Evolutionary conservation across 1,284 basidiomycete genomes (phyloP), one percentile per base, ranked within the genome.

Genomic region (Tetrapyrgos nigripes): DNA sequence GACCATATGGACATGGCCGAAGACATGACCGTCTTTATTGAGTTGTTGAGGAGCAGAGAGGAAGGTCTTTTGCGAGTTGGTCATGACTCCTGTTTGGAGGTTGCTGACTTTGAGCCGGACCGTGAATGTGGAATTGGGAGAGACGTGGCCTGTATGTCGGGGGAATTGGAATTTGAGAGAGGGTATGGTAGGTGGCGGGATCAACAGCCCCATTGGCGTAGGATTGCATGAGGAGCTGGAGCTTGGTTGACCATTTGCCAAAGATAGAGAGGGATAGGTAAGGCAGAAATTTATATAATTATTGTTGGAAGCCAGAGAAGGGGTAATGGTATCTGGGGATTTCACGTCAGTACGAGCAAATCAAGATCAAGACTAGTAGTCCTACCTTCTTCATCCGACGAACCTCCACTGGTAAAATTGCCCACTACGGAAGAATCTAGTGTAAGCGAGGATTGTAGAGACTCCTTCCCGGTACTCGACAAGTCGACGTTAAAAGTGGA

Each of bases 1-100:
- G 31, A 65, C 62, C 8, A 63, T 50, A 26, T 61, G 57, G 1
- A 60, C 47, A 37, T 63, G 55, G 0, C 64, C 64, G 5, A 57
- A 26, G 14, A 65, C 50, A 1, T 21, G 47, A 9, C 64, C 64
- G 3, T 43, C 24, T 21, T 31, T 1, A 43, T 52, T 27, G 21
- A 58, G 4, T 31, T 52, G 26, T 27, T 58, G 56, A 2, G 56
- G 56, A 27, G 56, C 56, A 47, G 56, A 43, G n/a, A 58, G 5
- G 28, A 37, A 58, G 14, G 31, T 47, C 8, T 27, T 58, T 3
- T 50, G 8, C 1, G 48, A n/a, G 21, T 50, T 44, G 9, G 40
- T 29, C 31, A 50, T n/a, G 17, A 23, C 3, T 4, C 50, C 40
- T 14, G 31, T 43, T 23, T 52, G 37, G 4, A 58, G 40, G 23